These are phyloP conservation scores for Candida sakaeoensis DNA, from an alignment of 805 yeast genomes.

Conservation along the genomic window DNA sequence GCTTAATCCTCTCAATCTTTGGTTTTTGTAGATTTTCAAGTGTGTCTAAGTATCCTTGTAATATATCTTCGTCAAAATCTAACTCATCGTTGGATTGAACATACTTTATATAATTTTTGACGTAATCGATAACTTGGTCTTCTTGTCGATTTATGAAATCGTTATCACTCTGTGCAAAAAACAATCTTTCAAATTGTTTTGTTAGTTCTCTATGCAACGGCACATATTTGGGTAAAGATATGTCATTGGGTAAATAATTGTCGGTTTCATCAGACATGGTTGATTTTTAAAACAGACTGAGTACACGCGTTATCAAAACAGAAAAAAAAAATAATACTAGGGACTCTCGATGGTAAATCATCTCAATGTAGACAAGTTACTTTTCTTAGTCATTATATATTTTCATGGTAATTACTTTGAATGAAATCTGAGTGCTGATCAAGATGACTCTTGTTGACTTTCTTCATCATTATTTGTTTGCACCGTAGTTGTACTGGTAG, in stretches of 20 bases:
- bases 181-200: slow-evolving; percentile 13
- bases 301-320: background rate
- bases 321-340: background rate
- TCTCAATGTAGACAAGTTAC: no score
- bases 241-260: background rate
- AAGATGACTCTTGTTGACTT: slow-evolving; percentile 8
- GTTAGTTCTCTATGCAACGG: slow-evolving; percentile 13
- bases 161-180: slow-evolving; percentile 9
- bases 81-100: slow-evolving; percentile 8
- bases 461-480: slow-evolving; percentile 7
- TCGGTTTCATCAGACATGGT: slow-evolving; percentile 3
- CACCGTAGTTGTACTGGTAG: slow-evolving; percentile 14
- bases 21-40: slow-evolving; percentile 15
- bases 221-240: slow-evolving; percentile 13
- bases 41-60: slow-evolving; percentile 10
- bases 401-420: no score
- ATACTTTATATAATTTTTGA: slow-evolving; percentile 14
- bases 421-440: no score
- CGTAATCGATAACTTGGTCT: slow-evolving; percentile 10
- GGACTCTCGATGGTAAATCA: no score
- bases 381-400: no score
- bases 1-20: slow-evolving; percentile 11
- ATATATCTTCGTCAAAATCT: slow-evolving; percentile 9
- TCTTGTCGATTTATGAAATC: slow-evolving; percentile 9
- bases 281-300: no score